These are phyloP conservation scores for Metarhizium robertsii DNA, from an alignment of 2,329 filamentous ascomycete species.

Conservation along the genomic window DNA sequence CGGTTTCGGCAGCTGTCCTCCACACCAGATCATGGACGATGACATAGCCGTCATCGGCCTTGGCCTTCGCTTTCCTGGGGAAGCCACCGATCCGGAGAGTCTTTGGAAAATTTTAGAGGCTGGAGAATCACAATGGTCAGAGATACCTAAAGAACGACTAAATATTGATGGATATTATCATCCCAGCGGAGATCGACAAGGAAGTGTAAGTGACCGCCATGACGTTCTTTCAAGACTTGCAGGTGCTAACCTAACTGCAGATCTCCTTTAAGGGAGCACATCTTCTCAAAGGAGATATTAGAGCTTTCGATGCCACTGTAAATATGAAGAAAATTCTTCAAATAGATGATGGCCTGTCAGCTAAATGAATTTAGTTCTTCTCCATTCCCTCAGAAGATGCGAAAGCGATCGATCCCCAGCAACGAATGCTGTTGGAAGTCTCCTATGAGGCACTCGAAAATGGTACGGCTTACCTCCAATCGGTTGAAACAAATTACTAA, in stretches of 20 bases:
- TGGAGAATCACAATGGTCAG: constrained; percentile 37
- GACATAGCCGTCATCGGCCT: constrained; percentile 44
- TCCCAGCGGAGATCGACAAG: constrained; percentile 38
- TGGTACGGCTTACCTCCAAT: constrained; percentile 20
- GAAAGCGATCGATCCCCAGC: constrained; percentile 43
- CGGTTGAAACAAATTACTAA: background rate
- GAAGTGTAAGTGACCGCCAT: constrained; percentile 28
- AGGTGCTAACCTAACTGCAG: constrained; percentile 16
- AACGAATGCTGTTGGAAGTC: constrained; percentile 40
- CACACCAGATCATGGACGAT: constrained; percentile 13
- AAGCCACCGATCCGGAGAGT: constrained; percentile 31
- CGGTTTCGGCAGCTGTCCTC: background rate
- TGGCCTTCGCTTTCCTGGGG: constrained; percentile 41
- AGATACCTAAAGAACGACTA: constrained; percentile 38
- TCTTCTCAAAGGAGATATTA: constrained; percentile 37
- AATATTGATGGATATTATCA: constrained; percentile 46
- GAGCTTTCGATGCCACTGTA: constrained; percentile 40
- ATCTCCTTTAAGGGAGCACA: constrained; percentile 40
- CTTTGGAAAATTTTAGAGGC: constrained; percentile 40
- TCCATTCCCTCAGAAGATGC: constrained; percentile 39
- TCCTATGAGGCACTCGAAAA: constrained; percentile 43
- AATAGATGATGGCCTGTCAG: background rate
- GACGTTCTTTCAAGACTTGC: background rate
- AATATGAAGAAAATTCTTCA: constrained; percentile 10
- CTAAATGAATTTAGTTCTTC: constrained; percentile 33